These are phyloP conservation scores for Barnettozyma wickerhamii DNA, from an alignment of 805 yeast species.

Conservation along the genomic window DNA sequence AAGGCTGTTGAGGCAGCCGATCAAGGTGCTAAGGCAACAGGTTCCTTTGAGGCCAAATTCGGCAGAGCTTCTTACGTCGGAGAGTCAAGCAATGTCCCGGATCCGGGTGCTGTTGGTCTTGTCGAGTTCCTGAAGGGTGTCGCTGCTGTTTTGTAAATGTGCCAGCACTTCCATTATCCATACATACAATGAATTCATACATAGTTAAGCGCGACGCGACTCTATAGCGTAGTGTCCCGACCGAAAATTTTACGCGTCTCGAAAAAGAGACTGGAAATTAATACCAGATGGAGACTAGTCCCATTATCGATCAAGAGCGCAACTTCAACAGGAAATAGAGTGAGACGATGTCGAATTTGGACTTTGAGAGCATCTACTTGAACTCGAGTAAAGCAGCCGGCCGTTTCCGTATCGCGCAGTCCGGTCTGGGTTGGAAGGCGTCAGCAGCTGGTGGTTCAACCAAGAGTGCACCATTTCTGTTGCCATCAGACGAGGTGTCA, in stretches of 20 bases:
- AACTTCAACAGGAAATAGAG: neutral
- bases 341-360: conserved; percentile 33
- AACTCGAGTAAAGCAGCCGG: conserved; percentile 84
- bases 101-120: conserved; percentile 92
- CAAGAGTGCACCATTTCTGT: conserved; percentile 68
- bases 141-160: conserved; percentile 17
- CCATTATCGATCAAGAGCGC: neutral
- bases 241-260: neutral
- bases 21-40: conserved; percentile 74
- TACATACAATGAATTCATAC: too few relatives aligned
- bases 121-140: conserved; percentile 46
- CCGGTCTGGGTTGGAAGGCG: conserved; percentile 98
- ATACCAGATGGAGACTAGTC: neutral
- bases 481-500: conserved; percentile 82
- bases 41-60: conserved; percentile 72
- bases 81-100: conserved; percentile 66
- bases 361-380: conserved; percentile 86
- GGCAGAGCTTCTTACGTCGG: conserved; percentile 95
- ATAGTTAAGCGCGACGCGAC: too few relatives aligned
- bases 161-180: too few relatives aligned
- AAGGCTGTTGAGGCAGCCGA: conserved; percentile 67
- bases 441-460: conserved; percentile 45
- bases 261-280: neutral
- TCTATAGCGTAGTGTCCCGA: too few relatives aligned
- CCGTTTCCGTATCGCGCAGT: conserved; percentile 88